These are phyloP conservation scores for Penicillium longicatenatum DNA, from an alignment of 495 filamentous ascomycete genomes.

Conservation along the genomic window DNA sequence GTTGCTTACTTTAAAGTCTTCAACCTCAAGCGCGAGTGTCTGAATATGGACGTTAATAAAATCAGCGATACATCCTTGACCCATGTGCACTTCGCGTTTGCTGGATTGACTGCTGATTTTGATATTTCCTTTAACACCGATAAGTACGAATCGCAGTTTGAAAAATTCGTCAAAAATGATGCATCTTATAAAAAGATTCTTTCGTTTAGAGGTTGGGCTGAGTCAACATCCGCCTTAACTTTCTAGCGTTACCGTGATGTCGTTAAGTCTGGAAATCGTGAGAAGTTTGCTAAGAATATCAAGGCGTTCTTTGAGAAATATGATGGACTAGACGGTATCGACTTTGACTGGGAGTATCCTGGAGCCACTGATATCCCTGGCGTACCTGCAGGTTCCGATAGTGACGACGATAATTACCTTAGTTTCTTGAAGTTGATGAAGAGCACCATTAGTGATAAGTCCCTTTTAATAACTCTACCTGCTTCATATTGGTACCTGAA, in stretches of 20 bases:
- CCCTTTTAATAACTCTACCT: constrained; percentile 25
- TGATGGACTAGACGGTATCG: constrained; percentile 24
- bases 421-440: constrained; percentile 23
- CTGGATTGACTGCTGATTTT: background rate
- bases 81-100: constrained; percentile 22
- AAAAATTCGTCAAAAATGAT: background rate
- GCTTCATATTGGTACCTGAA: constrained; percentile 39
- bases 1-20: constrained; percentile 24
- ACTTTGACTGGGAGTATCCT: constrained; percentile 39
- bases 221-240: constrained; percentile 29
- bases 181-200: constrained; percentile 34
- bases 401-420: constrained; percentile 28
- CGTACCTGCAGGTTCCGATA: constrained; percentile 27
- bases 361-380: constrained; percentile 41
- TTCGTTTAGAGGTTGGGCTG: constrained; percentile 42
- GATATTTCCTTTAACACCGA: background rate
- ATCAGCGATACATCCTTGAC: constrained; percentile 14
- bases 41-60: constrained; percentile 12
- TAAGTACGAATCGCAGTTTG: background rate
- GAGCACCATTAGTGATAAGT: constrained; percentile 5
- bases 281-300: background rate
- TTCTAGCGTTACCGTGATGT: constrained; percentile 36
- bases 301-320: constrained; percentile 23
- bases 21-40: constrained; percentile 17
- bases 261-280: constrained; percentile 14